Evolutionary conservation across 2,329 filamentous ascomycete species (phyloP), one percentile per base, ranked within the genome.

Genomic region (Fusarium sp.): DNA sequence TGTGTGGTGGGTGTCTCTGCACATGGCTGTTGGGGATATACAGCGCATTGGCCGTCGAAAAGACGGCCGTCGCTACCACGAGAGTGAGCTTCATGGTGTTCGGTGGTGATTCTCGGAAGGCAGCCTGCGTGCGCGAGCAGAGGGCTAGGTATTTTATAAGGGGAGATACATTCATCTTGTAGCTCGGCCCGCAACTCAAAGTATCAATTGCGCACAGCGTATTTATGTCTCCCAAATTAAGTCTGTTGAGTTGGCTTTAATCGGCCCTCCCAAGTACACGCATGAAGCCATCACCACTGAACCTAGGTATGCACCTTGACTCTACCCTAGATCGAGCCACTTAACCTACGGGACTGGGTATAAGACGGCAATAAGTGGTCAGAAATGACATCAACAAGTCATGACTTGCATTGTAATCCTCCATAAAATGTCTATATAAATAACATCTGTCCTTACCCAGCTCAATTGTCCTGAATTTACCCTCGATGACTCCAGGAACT

Each of bases 251-350:
- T 32, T 32, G 27, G 7, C 27, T 4, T n/a, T 30, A 54, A 52
- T 32, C 25, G 15, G 25, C 25, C 47, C 47, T 52, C 27, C 12
- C 47, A 20, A 54, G 10, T 54, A 20, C 47, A 54, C 11, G 27
- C 47, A 54, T 32, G 27, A 32, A 54, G 47, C 20, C 37, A 60
- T 43, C 57, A 43, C 57, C 57, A 43, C 17, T 40, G 20, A 40
- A 59, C 56, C 15, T 38, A 25, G 9, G 17, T 30, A 10, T 17
- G 17, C 33, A 56, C 27, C 27, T 35, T 27, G 33, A n/a, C 22
- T 25, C 54, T 67, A 47, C 52, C 70, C 59, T 73, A 63, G 57
- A 73, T 40, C 15, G 56, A 64, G 45, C 62, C 52, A 58, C 20
- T 25, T 47, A 6, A 17, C 22, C 22, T 63, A 58, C 70, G 63